Evolutionary conservation across 768 basidiomycete genomes (phyloP).

Genomic region (Mrakia blollopis): DNA sequence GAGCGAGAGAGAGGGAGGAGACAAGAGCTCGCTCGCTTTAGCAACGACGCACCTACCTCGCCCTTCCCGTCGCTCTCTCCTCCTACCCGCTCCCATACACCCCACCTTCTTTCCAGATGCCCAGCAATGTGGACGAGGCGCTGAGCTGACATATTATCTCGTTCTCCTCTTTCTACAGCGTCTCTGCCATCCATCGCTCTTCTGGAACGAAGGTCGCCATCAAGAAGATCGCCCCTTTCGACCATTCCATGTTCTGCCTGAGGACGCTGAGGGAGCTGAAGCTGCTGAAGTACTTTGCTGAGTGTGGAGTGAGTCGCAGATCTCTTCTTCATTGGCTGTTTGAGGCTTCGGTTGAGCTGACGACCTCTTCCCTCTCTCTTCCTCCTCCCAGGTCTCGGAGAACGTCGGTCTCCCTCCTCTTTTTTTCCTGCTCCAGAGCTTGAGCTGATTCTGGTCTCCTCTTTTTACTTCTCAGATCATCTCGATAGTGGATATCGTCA

Average conservation of each 20-base stretch:
- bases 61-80: not conserved
- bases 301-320: constrained; percentile 21
- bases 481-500: constrained; percentile 87
- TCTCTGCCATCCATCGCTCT: constrained; percentile 63
- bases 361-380: not conserved
- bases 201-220: constrained; percentile 85
- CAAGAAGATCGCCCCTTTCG: constrained; percentile 88
- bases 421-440: not conserved
- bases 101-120: not conserved
- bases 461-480: constrained; percentile 82
- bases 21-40: not conserved
- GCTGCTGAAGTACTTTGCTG: constrained; percentile 66
- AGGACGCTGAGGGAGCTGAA: constrained; percentile 83
- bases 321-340: not conserved
- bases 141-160: constrained; percentile 46
- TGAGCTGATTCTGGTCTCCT: constrained; percentile 38
- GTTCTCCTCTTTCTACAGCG: constrained; percentile 7
- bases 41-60: constrained; percentile 1
- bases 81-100: not conserved
- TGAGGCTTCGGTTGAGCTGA: constrained; percentile 23
- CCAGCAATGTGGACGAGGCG: not conserved
- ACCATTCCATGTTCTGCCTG: constrained; percentile 71
- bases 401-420: constrained; percentile 1
- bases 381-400: constrained; percentile 22
- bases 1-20: not conserved